Conservation (phyloP, 1,139 yeast genomes). For the Debaryomycetaceae sp. region DNA sequence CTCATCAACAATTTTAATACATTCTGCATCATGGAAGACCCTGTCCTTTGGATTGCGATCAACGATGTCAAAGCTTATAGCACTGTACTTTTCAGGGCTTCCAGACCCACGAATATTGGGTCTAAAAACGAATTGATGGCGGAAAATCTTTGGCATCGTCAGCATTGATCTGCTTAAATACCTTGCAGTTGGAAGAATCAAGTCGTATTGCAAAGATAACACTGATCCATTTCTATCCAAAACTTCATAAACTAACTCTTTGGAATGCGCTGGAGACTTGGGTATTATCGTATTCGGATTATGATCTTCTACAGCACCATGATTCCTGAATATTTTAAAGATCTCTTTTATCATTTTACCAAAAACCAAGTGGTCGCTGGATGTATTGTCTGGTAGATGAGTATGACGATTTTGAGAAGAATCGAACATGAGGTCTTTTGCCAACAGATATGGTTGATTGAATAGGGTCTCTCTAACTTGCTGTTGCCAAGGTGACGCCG, state of each 20-base stretch:
- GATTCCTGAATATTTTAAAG: slow-evolving; percentile 59
- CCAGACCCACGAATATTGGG: slow-evolving; percentile 52
- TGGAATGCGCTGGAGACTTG: slow-evolving; percentile 66
- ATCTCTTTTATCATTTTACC: slow-evolving; percentile 55
- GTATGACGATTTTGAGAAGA: slow-evolving; percentile 24
- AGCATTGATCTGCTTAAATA: slow-evolving; percentile 62
- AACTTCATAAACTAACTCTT: slow-evolving; percentile 68
- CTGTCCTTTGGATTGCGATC: slow-evolving; percentile 44
- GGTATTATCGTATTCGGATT: slow-evolving; percentile 63
- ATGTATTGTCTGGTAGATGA: slow-evolving; percentile 18
- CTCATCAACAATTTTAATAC: slow-evolving; percentile 77
- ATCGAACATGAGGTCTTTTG: slow-evolving; percentile 80
- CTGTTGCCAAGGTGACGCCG: slow-evolving; percentile 91
- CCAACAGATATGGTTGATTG: slow-evolving; percentile 76
- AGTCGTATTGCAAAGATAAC: slow-evolving; percentile 81
- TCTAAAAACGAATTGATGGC: slow-evolving; percentile 81
- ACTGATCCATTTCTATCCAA: slow-evolving; percentile 85
- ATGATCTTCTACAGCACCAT: slow-evolving; percentile 82
- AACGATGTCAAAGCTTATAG: slow-evolving; percentile 82
- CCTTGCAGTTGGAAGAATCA: slow-evolving; percentile 86
- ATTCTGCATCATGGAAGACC: slow-evolving; percentile 76
- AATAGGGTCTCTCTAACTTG: slow-evolving; percentile 86
- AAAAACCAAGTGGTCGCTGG: slow-evolving; percentile 43
- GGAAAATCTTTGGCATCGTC: slow-evolving; percentile 57
- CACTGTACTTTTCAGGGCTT: slow-evolving; percentile 75